phyloP scores from a whole-genome alignment of 2,329 filamentous ascomycete species.

The Neonectria punicea region DNA sequence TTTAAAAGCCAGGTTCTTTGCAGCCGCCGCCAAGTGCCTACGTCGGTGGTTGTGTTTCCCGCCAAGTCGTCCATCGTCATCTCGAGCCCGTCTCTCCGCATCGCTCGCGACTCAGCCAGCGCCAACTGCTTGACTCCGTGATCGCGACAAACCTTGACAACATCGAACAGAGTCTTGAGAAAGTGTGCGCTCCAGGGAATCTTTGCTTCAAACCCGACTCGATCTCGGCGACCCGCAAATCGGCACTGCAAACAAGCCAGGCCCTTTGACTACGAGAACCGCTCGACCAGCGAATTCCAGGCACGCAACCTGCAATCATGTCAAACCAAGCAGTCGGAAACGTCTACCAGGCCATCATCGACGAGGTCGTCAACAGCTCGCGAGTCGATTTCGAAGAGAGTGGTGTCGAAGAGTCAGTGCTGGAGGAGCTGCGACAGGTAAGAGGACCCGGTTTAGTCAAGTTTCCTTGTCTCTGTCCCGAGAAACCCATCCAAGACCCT shows the following conservation, averaged over 20 bases:
- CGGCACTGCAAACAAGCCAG: constrained; percentile 17
- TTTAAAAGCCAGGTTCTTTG: constrained; percentile 6
- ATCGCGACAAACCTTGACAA: background rate
- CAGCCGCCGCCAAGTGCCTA: constrained; percentile 26
- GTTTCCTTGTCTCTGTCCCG: constrained; percentile 27
- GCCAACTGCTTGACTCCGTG: background rate
- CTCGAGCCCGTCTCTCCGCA: constrained; percentile 6
- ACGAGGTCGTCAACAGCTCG: constrained; percentile 91
- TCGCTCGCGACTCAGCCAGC: constrained; percentile 11
- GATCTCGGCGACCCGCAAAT: constrained; percentile 1
- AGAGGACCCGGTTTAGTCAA: constrained; percentile 51
- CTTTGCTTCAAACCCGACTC: background rate
- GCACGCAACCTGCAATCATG: constrained; percentile 55
- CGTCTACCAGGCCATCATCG: constrained; percentile 82
- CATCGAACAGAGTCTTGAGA: background rate
- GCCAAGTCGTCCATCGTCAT: background rate
- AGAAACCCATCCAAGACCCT: constrained; percentile 32
- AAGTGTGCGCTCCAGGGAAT: background rate
- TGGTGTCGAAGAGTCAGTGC: constrained; percentile 86
- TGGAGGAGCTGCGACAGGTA: constrained; percentile 90
- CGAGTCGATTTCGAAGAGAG: constrained; percentile 97
- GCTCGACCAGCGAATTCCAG: constrained; percentile 10
- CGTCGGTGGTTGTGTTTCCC: background rate
- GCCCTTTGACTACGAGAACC: constrained; percentile 8
- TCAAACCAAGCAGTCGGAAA: constrained; percentile 73